phyloP scores from a whole-genome alignment of 805 yeast species.

The Pichia ethanolica region DNA sequence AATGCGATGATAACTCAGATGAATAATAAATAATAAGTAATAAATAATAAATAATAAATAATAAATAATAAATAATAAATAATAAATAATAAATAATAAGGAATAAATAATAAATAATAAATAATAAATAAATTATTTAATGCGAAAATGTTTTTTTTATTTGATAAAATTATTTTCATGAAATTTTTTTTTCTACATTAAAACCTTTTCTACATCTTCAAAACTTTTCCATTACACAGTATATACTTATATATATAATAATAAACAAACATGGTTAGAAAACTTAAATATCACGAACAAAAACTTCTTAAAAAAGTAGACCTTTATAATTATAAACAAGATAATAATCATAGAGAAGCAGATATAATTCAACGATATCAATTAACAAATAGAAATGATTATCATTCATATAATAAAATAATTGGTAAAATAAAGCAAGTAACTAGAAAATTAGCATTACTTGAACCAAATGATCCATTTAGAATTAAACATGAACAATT shows the following conservation, averaged over 20 bases:
- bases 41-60: too few relatives aligned
- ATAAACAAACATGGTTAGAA: slow-evolving; percentile 57
- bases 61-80: too few relatives aligned
- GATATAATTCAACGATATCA: slow-evolving; percentile 94
- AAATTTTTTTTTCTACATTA: too few relatives aligned
- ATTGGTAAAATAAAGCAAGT: slow-evolving; percentile 88
- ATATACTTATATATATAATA: background rate
- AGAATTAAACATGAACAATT: slow-evolving; percentile 84
- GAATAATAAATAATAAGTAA: too few relatives aligned
- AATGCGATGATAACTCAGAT: too few relatives aligned
- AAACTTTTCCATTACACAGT: too few relatives aligned
- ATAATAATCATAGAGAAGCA: slow-evolving; percentile 90
- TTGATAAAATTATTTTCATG: too few relatives aligned
- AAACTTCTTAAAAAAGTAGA: slow-evolving; percentile 92
- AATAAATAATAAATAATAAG: too few relatives aligned
- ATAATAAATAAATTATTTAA: too few relatives aligned
- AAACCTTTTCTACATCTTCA: too few relatives aligned
- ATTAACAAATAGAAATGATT: slow-evolving; percentile 90
- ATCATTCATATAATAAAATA: slow-evolving; percentile 84
- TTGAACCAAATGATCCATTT: slow-evolving; percentile 82
- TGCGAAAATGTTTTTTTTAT: too few relatives aligned
- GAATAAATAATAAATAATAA: too few relatives aligned
- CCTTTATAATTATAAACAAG: slow-evolving; percentile 96
- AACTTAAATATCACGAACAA: slow-evolving; percentile 91
- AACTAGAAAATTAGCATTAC: slow-evolving; percentile 75